Conservation (phyloP, 768 basidiomycete species). For the Xanthoconium purpureum region DNA sequence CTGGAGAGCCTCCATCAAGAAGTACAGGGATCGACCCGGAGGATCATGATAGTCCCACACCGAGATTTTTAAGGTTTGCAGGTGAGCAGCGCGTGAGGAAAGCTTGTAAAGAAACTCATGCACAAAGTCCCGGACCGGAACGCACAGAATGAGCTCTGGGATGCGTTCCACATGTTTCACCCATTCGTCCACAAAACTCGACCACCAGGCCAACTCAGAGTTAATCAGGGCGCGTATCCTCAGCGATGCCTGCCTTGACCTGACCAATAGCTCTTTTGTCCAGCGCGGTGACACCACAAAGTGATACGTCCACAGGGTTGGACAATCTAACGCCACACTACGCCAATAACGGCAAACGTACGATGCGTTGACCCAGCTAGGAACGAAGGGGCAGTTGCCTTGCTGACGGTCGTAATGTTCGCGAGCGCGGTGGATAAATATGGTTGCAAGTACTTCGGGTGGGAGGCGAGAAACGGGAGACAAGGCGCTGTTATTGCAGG, state of each 20-base stretch:
- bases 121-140: neutral
- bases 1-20: neutral
- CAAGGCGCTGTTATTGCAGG: too few species aligned
- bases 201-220: neutral
- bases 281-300: neutral
- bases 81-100: neutral
- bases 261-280: neutral
- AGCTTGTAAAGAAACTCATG: neutral
- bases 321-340: neutral
- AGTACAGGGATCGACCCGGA: neutral
- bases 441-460: neutral
- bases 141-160: neutral
- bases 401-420: neutral
- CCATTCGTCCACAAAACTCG: neutral
- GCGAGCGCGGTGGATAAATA: neutral
- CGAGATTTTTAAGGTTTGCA: neutral
- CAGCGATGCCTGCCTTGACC: neutral
- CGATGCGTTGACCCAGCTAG: neutral
- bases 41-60: neutral
- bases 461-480: neutral
- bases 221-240: neutral
- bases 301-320: neutral
- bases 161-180: neutral
- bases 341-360: neutral
- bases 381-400: neutral